Percentiles rank a stretch among this genome's conserved stretches.
These are phyloP conservation scores for Brassica nigra DNA, from an alignment of 345 rosid genomes.

Conservation along the genomic window DNA sequence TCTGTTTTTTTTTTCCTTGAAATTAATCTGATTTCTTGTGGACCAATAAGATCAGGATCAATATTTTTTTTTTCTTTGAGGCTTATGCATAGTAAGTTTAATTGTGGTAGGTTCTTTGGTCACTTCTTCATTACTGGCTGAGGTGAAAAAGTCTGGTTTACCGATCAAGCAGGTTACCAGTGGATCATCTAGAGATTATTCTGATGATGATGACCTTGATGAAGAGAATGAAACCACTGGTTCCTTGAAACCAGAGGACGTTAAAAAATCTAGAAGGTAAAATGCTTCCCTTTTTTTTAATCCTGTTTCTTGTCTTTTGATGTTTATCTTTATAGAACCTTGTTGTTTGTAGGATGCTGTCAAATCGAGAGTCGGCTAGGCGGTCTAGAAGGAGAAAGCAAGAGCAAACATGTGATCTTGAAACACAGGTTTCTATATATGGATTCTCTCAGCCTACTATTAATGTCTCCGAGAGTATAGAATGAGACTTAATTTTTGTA, in stretches of 20 bases:
- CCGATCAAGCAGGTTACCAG: conserved; percentile 74
- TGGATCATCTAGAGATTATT: conserved; percentile 92
- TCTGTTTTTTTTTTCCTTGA: conserved; percentile 9
- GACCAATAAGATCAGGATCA: background rate
- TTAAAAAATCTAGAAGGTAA: conserved; percentile 76
- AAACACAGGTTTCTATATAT: conserved; percentile 69
- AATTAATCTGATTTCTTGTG: background rate
- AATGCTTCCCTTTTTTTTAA: background rate
- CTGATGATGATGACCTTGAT: conserved; percentile 87
- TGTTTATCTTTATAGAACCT: background rate
- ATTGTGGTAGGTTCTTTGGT: conserved; percentile 49
- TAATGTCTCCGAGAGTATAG: background rate
- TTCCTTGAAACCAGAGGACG: conserved; percentile 57
- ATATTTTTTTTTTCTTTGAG: background rate
- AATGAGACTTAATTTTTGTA: background rate
- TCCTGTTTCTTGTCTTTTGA: background rate
- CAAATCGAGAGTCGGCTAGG: conserved; percentile 98
- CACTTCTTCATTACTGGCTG: conserved; percentile 48
- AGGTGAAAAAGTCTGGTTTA: conserved; percentile 44
- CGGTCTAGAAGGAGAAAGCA: conserved; percentile 96
- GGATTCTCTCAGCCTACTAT: background rate
- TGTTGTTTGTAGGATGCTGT: conserved; percentile 67
- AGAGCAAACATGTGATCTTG: conserved; percentile 82
- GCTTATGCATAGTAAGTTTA: conserved; percentile 23
- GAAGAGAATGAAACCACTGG: conserved; percentile 80